Evolutionary conservation across 1,284 basidiomycete species (phyloP), one percentile per base, ranked within the genome.

Genomic region (Pseudozyma hubeiensis): DNA sequence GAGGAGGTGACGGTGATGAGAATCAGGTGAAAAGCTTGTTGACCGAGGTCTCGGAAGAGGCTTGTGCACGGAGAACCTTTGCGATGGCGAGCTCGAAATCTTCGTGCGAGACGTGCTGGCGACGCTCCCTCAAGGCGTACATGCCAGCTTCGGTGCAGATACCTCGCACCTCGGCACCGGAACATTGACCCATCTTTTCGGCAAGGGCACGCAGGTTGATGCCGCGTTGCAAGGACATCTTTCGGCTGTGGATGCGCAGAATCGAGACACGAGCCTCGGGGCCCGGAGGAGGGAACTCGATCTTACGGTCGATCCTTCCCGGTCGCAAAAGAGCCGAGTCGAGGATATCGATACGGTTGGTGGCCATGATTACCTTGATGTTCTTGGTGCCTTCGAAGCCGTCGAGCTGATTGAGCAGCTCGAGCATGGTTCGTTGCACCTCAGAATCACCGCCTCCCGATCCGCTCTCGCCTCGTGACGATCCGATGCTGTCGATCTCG

Each of bases 111-210:
- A 98, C 96, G 84, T 98, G 80, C 79, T 97, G 94, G 75, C 96
- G 88, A 62, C 96, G 90, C 85, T 98, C 96, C 43, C 96, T 89
- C 10, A 98, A 87, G 1, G 96, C 96, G 84, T 97, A 99, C 96
- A 97, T 98, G 57, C 93, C 94, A 31, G 95, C 96, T 87, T 99
- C 96, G 0, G 96, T 98, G 85, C 95, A 98, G 81, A 99, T 98
- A 87, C 96, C 96, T 37, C 96, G 90, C 11, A 98, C 96, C 85
- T 99, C 96, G 7, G 96, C 96, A 81, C 96, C 96, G 1, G 94
- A 97, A 84, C 95, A 97, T 82, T 96, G 93, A 4, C 96, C 96
- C 96, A 98, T 99, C 89, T 98, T 98, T 85, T 98, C 96, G 0
- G 96, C 96, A 14, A 98, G 88, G 1, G 92, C 90, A 35, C 94